phyloP scores from a whole-genome alignment of 257 asterid genomes.

The Orobanche coerulescens region DNA sequence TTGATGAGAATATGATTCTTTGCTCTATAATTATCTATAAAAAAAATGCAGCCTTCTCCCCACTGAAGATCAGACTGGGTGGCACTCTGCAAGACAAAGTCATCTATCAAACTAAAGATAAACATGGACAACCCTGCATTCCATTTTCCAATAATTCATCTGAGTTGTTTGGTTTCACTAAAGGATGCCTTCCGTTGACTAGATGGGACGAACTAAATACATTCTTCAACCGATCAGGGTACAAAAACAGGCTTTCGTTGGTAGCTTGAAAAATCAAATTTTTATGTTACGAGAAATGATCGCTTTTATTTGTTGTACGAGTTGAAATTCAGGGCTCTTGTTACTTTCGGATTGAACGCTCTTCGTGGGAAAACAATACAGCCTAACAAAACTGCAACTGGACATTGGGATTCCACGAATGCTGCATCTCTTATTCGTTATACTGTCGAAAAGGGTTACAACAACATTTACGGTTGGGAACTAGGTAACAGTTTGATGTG shows the following conservation, averaged over 20 bases:
- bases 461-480: conserved; percentile 56
- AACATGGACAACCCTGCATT: conserved; percentile 41
- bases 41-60: conserved; percentile 60
- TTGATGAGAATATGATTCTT: conserved; percentile 14
- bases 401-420: conserved; percentile 56
- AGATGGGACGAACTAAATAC: conserved; percentile 80
- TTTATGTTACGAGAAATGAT: neutral
- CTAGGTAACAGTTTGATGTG: no score
- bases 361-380: conserved; percentile 43
- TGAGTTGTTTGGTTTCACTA: conserved; percentile 53
- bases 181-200: conserved; percentile 66
- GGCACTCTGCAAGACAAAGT: conserved; percentile 85
- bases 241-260: neutral
- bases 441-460: conserved; percentile 47
- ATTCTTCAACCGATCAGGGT: conserved; percentile 68
- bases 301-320: neutral
- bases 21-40: neutral
- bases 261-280: neutral
- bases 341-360: conserved; percentile 59
- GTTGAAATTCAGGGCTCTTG: conserved; percentile 4
- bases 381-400: conserved; percentile 31
- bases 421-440: conserved; percentile 54
- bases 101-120: conserved; percentile 50
- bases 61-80: conserved; percentile 78
- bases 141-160: conserved; percentile 41